phyloP scores from a whole-genome alignment of 495 filamentous ascomycete genomes.

The Parachaetomium inaequale region DNA sequence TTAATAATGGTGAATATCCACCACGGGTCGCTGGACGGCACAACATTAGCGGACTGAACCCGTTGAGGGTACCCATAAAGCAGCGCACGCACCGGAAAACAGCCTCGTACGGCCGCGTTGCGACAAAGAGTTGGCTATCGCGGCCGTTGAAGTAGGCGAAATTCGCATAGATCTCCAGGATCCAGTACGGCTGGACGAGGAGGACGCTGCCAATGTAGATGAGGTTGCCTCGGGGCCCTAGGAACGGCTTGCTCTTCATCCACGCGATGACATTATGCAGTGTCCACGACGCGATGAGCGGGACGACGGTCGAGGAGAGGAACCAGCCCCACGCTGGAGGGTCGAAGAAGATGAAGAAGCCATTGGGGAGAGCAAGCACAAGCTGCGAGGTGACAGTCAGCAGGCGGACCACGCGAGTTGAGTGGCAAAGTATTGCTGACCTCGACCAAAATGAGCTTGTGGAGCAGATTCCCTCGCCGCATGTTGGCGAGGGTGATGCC shows the following conservation, averaged over 20 bases:
- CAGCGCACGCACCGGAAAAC: constrained; percentile 7
- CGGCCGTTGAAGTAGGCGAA: constrained; percentile 8
- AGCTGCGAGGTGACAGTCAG: neutral
- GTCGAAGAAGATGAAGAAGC: constrained; percentile 8
- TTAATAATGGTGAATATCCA: constrained; percentile 10
- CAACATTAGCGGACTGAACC: neutral
- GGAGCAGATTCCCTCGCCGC: constrained; percentile 6
- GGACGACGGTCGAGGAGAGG: constrained; percentile 3
- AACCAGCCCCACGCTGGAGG: constrained; percentile 7
- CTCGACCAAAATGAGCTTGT: constrained; percentile 10
- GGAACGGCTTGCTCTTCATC: constrained; percentile 12
- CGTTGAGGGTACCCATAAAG: neutral
- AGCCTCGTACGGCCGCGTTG: constrained; percentile 4
- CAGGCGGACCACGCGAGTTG: neutral
- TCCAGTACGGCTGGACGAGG: constrained; percentile 3
- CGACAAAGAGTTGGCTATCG: neutral
- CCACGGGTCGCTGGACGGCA: neutral
- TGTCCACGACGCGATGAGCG: constrained; percentile 8
- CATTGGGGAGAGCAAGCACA: neutral
- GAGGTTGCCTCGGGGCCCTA: constrained; percentile 4
- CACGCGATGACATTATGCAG: constrained; percentile 10
- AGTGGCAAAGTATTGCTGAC: neutral
- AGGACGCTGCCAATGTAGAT: constrained; percentile 8
- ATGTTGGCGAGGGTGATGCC: constrained; percentile 10
- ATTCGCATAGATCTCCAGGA: constrained; percentile 8